phyloP scores from a whole-genome alignment of 306 rosid species.

The Urtica urens region DNA sequence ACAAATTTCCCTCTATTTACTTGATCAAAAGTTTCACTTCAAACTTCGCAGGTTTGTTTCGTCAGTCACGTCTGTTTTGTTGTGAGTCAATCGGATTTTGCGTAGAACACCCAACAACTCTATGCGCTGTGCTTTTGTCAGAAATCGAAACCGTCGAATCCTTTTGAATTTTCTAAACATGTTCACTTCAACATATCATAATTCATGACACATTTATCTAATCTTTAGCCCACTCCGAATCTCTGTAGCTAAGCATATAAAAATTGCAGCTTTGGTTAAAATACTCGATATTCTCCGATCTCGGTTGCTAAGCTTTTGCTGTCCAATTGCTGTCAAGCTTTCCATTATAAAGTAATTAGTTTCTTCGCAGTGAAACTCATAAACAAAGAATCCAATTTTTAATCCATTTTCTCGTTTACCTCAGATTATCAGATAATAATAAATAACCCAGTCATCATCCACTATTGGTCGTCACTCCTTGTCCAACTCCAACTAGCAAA shows the following conservation, averaged over 20 bases:
- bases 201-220: not conserved
- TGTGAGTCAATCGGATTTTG: not conserved
- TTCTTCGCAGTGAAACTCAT: too few relatives aligned
- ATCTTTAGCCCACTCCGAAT: not conserved
- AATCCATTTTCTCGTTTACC: not conserved
- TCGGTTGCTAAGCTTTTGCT: not conserved
- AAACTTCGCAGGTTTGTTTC: too few relatives aligned
- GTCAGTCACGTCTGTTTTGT: too few relatives aligned
- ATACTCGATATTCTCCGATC: not conserved
- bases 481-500: too few relatives aligned
- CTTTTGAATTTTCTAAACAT: not conserved
- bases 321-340: constrained; percentile 1
- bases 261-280: not conserved
- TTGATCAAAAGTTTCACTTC: too few relatives aligned
- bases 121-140: not conserved
- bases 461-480: not conserved
- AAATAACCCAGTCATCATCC: not conserved
- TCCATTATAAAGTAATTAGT: too few relatives aligned
- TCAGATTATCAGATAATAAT: not conserved
- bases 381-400: too few relatives aligned
- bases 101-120: too few relatives aligned
- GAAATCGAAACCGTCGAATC: not conserved
- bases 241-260: not conserved
- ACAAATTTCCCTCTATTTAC: too few relatives aligned
- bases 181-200: not conserved